Percentiles rank a stretch among this genome's conserved stretches.
Evolutionary conservation across 805 yeast species (phyloP).

Genomic region (Nakazawaea peltata): DNA sequence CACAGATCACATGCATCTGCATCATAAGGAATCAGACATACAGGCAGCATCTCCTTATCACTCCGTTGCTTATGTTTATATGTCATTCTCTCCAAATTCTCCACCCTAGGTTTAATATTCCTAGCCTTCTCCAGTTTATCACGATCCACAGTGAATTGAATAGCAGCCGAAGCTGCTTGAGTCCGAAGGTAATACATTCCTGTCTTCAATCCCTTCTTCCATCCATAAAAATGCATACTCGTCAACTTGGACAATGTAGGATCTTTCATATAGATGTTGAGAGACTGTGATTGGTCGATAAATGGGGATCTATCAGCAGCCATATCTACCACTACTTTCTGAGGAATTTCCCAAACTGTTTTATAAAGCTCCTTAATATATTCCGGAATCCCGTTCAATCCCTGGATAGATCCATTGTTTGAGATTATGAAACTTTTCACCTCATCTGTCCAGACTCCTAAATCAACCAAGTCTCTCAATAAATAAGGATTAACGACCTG

Average conservation of each 20-base stretch:
- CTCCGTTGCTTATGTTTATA: constrained; percentile 51
- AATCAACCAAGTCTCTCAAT: constrained; percentile 48
- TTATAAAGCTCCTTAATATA: constrained; percentile 46
- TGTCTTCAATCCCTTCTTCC: constrained; percentile 98
- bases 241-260: constrained; percentile 98
- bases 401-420: constrained; percentile 52
- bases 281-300: constrained; percentile 87
- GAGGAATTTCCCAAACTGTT: constrained; percentile 58
- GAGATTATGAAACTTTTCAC: constrained; percentile 50
- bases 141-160: constrained; percentile 81
- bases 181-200: constrained; percentile 99
- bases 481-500: constrained; percentile 55
- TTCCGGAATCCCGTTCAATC: constrained; percentile 45
- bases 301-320: constrained; percentile 74
- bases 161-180: constrained; percentile 96
- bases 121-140: constrained; percentile 25
- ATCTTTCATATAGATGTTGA: constrained; percentile 83
- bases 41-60: constrained; percentile 85
- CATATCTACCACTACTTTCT: constrained; percentile 50
- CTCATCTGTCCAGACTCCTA: constrained; percentile 49
- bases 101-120: constrained; percentile 18
- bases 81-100: constrained; percentile 16
- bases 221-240: constrained; percentile 97
- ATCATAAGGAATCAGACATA: constrained; percentile 95
- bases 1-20: constrained; percentile 99